Evolutionary conservation across 495 filamentous ascomycete genomes (phyloP), one percentile per base, ranked within the genome.

Genomic region (Evernia prunastri): DNA sequence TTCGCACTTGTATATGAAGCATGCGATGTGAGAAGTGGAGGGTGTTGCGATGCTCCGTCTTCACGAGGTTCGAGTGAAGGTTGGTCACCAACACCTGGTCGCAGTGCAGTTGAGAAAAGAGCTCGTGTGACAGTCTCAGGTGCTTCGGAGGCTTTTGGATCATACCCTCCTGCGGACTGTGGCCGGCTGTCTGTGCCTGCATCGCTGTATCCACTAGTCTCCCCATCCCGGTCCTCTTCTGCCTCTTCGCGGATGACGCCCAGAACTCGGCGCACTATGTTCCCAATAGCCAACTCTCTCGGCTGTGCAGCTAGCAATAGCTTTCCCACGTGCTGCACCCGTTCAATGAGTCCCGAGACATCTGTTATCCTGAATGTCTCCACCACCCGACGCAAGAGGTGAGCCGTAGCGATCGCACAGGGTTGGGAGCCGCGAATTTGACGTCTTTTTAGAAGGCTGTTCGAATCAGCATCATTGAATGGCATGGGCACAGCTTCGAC

Each of bases 181-280:
- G 81, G 82, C 58, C 81, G 80, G 62, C 74, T 80, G 60, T 80
- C 78, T 9, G 76, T 76, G 60, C 75, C 72, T 65, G 76, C 71
- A 67, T 85, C 79, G 67, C 83, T 79, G 67, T 68, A 66, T 47
- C 81, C 80, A 63, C 77, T 77, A 13, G 77, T 77, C 62, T 89
- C 89, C 45, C 79, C 87, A 56, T 87, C 90, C 53, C 87, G 78
- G 60, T 91, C 88, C 69, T 93, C 91, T 58, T 90, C 85, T 40
- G 87, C 87, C 70, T 97, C 93, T 71, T 97, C 93, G 31, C 94
- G 85, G 67, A 98, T 91, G 58, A 97, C 80, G 43, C 90, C 91
- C 27, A 98, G 77, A 23, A 97, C 88, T 62, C 94, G 87, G 60
- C 93, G 82, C 37, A 96, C 89, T 69, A 97, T 89, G 68, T 97